A percentile compares a stretch with the other conserved stretches of the same genome.
Evolutionary conservation across 2,329 filamentous ascomycete genomes (phyloP).

Genomic region (Claviceps purpurea): DNA sequence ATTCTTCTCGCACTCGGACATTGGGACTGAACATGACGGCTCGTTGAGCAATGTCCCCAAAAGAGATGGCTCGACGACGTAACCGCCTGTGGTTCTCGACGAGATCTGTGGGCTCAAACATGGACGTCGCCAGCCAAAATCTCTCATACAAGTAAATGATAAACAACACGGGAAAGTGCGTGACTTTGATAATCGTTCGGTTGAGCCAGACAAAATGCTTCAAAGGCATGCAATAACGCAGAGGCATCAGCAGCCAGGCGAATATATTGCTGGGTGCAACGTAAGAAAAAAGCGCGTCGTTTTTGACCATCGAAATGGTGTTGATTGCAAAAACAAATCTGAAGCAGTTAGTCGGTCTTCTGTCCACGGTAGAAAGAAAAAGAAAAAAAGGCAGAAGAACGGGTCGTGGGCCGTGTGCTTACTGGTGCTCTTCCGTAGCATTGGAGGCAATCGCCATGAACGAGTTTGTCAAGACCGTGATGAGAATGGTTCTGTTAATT

Average conservation of each 20-base stretch:
- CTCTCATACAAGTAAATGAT: constrained; percentile 81
- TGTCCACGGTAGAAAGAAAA: neutral
- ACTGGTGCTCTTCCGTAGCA: constrained; percentile 78
- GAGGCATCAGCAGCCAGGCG: constrained; percentile 75
- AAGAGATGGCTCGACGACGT: constrained; percentile 37
- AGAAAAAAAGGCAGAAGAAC: neutral
- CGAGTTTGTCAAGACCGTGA: constrained; percentile 90
- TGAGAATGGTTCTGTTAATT: constrained; percentile 59
- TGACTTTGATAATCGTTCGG: constrained; percentile 79
- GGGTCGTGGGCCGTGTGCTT: constrained; percentile 13
- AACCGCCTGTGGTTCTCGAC: constrained; percentile 54
- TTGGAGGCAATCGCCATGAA: constrained; percentile 94
- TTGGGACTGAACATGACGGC: constrained; percentile 61
- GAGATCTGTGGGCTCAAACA: constrained; percentile 74
- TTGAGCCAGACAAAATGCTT: constrained; percentile 74
- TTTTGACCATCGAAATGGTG: constrained; percentile 95
- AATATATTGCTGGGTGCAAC: constrained; percentile 84
- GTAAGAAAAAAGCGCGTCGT: constrained; percentile 91
- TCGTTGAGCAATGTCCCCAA: constrained; percentile 40
- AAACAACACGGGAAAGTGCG: constrained; percentile 78
- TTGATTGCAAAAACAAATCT: constrained; percentile 89
- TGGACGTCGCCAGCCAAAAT: constrained; percentile 57
- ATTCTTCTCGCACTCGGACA: constrained; percentile 65
- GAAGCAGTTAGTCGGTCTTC: constrained; percentile 7
- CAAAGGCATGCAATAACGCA: constrained; percentile 70